Evolutionary conservation across 129 eudicot species (phyloP), one percentile per base, ranked within the genome.

Genomic region (Escallonia rubra): DNA sequence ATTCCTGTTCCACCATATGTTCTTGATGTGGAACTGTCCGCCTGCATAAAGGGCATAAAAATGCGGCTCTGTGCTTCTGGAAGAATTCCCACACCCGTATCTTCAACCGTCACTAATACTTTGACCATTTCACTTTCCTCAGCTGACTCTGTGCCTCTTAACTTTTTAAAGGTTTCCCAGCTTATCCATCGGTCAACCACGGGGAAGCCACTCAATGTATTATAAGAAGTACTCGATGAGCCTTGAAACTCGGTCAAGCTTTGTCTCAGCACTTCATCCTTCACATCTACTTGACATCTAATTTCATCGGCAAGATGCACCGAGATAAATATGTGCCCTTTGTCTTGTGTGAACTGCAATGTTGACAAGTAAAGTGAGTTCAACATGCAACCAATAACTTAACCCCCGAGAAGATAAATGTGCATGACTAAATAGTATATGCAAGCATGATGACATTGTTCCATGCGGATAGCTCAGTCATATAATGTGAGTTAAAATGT

Each of bases 1-100:
- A 93, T 89, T 49, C 99, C 99, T 0, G 99, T 93, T 9, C 99
- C 99, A 66, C 99, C 99, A 64, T 93, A 82, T 34, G 78, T 90
- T 42, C 99, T 80, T 11, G 96, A 86, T 2, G 90, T 89, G 4
- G 96, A 89, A 70, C 92, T 84, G 73, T 85, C 99, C 2, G 93
- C 99, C 81, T 93, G 99, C 96, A 89, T 89, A 75, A 93, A 93
- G 4, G 99, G 99, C 68, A 65, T 86, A 66, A 93, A 93, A 40
- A 93, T 82, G 40, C 93, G 84, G 48, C 8, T 66, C 65, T 93
- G 95, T 62, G 95, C 95, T 10, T 93, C 79, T 41, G 12, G 50
- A 57, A 92, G 96, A 54, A 93, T 89, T 16, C 99, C 99, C 3
- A 72, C 87, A n/a, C 99, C 99, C 2, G 99, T 93, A 75, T 93